phyloP scores from a whole-genome alignment of 2,329 filamentous ascomycete species.

The Colletotrichum phormii region DNA sequence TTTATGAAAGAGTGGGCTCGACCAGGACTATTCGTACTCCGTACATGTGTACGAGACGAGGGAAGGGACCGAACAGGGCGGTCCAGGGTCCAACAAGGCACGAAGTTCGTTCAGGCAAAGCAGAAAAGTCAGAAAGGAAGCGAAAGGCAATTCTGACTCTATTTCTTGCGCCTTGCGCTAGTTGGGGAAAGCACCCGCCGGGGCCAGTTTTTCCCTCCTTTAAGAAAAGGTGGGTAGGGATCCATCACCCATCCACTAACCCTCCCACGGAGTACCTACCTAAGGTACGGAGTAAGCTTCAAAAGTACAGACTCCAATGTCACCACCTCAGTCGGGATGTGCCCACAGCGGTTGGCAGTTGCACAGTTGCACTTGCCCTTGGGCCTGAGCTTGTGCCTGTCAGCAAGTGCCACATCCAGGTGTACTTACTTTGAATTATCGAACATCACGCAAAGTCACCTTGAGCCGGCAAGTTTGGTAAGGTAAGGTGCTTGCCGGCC shows the following conservation, averaged over 20 bases:
- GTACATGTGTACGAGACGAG: not conserved
- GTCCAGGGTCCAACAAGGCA: conserved; percentile 14
- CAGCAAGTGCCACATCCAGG: not conserved
- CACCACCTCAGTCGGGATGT: not conserved
- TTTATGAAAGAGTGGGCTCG: not conserved
- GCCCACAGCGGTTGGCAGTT: not conserved
- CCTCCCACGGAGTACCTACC: too few relatives aligned
- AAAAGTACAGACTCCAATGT: not conserved
- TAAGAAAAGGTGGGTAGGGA: not conserved
- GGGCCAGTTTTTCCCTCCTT: not conserved
- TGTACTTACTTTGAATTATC: not conserved
- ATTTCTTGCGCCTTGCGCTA: conserved; percentile 1
- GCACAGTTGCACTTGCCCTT: not conserved
- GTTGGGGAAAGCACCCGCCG: conserved; percentile 11
- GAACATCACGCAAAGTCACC: not conserved
- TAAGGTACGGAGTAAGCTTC: too few relatives aligned
- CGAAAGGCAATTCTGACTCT: conserved; percentile 23
- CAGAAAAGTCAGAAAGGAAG: not conserved
- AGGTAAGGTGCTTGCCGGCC: not conserved
- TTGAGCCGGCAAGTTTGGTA: not conserved
- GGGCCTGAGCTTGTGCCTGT: not conserved
- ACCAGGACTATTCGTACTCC: not conserved
- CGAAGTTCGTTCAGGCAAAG: not conserved
- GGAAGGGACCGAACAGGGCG: not conserved
- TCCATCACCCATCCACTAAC: not conserved